Conservation (phyloP, 2,329 filamentous ascomycete species). For the Aspergillus viridinutans region DNA sequence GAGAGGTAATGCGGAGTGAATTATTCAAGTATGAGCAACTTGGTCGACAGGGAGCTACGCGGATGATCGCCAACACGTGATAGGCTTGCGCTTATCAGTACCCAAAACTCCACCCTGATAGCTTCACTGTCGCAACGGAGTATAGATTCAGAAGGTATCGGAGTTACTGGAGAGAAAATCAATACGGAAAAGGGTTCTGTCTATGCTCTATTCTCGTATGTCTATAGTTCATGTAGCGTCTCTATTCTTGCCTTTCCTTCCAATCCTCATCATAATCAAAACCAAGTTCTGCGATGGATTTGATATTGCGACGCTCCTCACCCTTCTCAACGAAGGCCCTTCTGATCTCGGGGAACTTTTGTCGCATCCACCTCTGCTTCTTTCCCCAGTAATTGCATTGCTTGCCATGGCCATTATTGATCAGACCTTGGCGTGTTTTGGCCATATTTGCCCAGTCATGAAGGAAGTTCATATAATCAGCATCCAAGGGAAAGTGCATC, state of each 20-base stretch:
- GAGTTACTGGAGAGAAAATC: not conserved
- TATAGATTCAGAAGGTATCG: not conserved
- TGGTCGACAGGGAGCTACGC: conserved; percentile 16
- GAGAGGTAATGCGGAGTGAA: conserved; percentile 1
- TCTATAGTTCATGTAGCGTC: not conserved
- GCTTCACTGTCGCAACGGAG: not conserved
- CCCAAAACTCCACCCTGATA: conserved; percentile 10
- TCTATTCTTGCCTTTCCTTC: conserved; percentile 11
- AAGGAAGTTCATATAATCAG: conserved; percentile 43
- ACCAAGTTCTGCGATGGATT: conserved; percentile 66
- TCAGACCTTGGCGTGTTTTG: conserved; percentile 32
- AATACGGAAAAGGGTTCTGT: not conserved
- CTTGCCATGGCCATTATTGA: conserved; percentile 55
- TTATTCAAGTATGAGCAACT: conserved; percentile 4
- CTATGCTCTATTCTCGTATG: not conserved
- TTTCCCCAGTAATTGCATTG: conserved; percentile 67
- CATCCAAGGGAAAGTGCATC: conserved; percentile 47
- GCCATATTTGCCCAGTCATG: conserved; percentile 42
- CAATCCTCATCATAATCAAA: conserved; percentile 54
- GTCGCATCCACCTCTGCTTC: conserved; percentile 67
- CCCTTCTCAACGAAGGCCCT: conserved; percentile 66
- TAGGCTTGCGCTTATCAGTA: conserved; percentile 18
- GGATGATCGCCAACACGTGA: conserved; percentile 32
- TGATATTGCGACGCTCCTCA: conserved; percentile 53
- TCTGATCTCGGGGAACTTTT: conserved; percentile 65